Evolutionary conservation across 208 protist species (phyloP), one percentile per base, ranked within the genome.

Genomic region (Leishmania guyanensis): DNA sequence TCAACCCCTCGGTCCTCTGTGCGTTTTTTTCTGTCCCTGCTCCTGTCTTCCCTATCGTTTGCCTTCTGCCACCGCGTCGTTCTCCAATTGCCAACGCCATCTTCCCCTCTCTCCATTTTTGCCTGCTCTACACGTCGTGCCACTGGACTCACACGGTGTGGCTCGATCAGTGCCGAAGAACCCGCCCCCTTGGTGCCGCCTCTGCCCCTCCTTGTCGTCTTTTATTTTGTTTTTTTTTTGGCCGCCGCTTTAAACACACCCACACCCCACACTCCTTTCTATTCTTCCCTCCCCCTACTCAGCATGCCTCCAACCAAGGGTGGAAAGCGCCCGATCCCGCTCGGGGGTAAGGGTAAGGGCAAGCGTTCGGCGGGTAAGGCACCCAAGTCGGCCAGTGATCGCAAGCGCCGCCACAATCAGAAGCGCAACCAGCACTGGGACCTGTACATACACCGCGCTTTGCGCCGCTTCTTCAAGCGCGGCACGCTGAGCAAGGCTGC

Each of bases 401-500:
- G 86, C 66, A 91, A 92, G 69, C 81, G 83, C 68, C 80, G 84
- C 51, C 81, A 71, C 69, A 81, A 82, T 50, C 94, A 94, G 81
- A 98, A 98, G 93, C 89, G 91, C 50, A 87, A 89, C 60, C 96
- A 97, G 79, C 91, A 89, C 71, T 99, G 97, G 95, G 92, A 96
- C 68, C 85, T 94, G 16, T 99, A 98, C 91, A 98, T 99, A 79
- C 98, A 98, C 84, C 95, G 97, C 68, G 94, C 97, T 17, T 90
- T 99, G 12, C 98, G 99, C 79, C 96, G 99, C 89, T 98, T 99
- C n/a, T 99, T 99, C 93, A 98, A 99, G 90, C 92, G 97, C 68
- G 98, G 97, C 46, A 98, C 98, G 75, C 99, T 99, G 66, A 99
- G 98, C 69, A 98, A 97, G 85, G 94, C 96, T 71, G 98, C 98